phyloP scores from a whole-genome alignment of 345 rosid genomes.

The Populus pruinosa region DNA sequence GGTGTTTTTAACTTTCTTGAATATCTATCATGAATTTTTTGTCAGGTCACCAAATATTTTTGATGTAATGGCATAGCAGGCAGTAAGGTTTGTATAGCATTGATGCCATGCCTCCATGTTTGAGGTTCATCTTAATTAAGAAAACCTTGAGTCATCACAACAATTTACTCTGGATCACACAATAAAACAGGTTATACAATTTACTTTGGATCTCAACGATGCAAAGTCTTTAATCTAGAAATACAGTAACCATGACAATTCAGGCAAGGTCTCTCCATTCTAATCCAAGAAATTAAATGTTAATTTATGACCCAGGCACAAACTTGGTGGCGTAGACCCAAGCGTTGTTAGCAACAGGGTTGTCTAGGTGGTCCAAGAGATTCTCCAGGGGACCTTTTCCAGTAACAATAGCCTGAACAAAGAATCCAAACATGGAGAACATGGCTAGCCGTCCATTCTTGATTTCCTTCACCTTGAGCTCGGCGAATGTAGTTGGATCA shows the following conservation, averaged over 20 bases:
- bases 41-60: too few species aligned
- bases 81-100: too few species aligned
- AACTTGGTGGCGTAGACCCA: constrained; percentile 98
- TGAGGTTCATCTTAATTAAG: not conserved
- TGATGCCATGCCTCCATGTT: not conserved
- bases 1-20: not conserved
- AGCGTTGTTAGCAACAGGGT: constrained; percentile 96
- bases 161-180: constrained; percentile 11
- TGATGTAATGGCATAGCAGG: too few species aligned
- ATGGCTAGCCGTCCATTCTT: constrained; percentile 91
- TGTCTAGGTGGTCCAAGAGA: constrained; percentile 81
- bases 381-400: constrained; percentile 96
- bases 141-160: not conserved
- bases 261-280: not conserved
- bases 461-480: constrained; percentile 96
- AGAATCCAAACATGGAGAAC: constrained; percentile 99
- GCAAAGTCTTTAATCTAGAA: constrained; percentile 5
- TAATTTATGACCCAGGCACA: constrained; percentile 63
- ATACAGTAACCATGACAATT: not conserved
- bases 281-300: constrained; percentile 1
- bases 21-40: not conserved
- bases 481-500: constrained; percentile 78
- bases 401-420: constrained; percentile 89
- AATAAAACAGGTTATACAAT: not conserved
- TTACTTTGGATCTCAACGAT: constrained; percentile 2